Base-by-base conservation (phyloP, 495 filamentous ascomycete species). In the Aspergillus coremiiformis region DNA sequence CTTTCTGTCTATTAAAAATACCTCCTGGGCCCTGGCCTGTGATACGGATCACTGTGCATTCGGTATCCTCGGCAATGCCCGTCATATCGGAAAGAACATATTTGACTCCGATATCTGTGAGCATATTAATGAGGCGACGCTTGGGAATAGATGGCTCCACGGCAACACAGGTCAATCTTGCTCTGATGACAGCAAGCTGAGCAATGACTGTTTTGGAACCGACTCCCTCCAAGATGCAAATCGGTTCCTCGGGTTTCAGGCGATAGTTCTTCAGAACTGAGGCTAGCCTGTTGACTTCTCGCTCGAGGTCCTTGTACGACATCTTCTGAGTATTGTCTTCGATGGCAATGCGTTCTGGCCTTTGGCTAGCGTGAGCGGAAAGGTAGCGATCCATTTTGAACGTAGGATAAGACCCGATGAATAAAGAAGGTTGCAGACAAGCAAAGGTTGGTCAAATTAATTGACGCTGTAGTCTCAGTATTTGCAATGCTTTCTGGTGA, bases 121-220 rank as follows among this genome's bases (percentile, higher is more conserved):
- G 23, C 15, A 47, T 37, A n/a, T 39, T 22, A 11, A 21, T 46
- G 0, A 53, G 32, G 8, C 51, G 51, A 20, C 47, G 30, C 17
- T 26, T 19, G 20, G 51, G 51, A 0, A 15, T 53, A 12, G 30
- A 47, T 32, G 51, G 43, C 10, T 30, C 35, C 9, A 53, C 8
- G 3, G 51, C 43, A 8, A 53, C 35, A 19, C 51, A 53, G 22
- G 51, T 53, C 33, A 53, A 17, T 10, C 51, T 44, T 21, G 44
- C 43, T 4, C 51, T 30, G 33, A 53, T 46, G 43, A 42, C 43
- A 42, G 51, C 51, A 22, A 53, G 43, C 22, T 53, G 51, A 17
- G 51, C 43, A 24, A 53, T 41, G 15, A 53, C 20, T 15, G 27
- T 15, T 9, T 23, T 44, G 6, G 20, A 14, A 1, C 24, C 23